Base-by-base conservation (phyloP, 352 stramenopile genomes). In the Halophytophthora polymorphica region DNA sequence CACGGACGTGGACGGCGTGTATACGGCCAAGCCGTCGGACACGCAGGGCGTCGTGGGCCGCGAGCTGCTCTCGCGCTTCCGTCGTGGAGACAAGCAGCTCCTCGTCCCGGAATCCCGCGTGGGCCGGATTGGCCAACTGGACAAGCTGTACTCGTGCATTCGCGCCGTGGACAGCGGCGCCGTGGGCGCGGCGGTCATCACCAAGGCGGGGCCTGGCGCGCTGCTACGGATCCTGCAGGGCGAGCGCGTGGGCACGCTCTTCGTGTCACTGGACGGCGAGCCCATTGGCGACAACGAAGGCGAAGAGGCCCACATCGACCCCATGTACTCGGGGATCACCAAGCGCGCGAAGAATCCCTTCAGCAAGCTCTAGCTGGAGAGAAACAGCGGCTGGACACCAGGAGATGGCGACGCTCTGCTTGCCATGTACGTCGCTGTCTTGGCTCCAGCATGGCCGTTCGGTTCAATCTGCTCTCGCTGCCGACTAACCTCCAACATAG, bases 91-190 rank as follows among this genome's bases (percentile, higher is more conserved):
- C 45, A 73, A 80, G 29, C 66, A 74, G 7, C 21, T 69, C 17
- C 63, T 85, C 43, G 65, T 61, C 4, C 28, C 62, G 0, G 73
- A 86, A 28, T 90, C 79, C 18, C 77, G 78, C 15, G 73, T 88
- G 11, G 77, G 80, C 5, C 48, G 65, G 0, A 63, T 89, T 5
- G 83, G 83, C 18, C 83, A 93, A 64, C 81, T 73, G 40, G 83
- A 93, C 68, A 93, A 93, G 58, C 65, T 90, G 11, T 61, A 88
- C 61, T 86, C 83, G 45, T 90, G 77, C 58, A 84, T 93, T 38
- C 77, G 79, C 36, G 83, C 79, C 7, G 79, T 93, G 14, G 76
- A 93, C 36, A 89, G 74, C 28, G 77, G 83, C 25, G 54, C 66
- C 5, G 73, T 90, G 29, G 53, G 68, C 23, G 65, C 73, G 21